These are phyloP conservation scores for Tulasnella sp. DNA, from an alignment of 768 basidiomycete genomes.

Conservation along the genomic window DNA sequence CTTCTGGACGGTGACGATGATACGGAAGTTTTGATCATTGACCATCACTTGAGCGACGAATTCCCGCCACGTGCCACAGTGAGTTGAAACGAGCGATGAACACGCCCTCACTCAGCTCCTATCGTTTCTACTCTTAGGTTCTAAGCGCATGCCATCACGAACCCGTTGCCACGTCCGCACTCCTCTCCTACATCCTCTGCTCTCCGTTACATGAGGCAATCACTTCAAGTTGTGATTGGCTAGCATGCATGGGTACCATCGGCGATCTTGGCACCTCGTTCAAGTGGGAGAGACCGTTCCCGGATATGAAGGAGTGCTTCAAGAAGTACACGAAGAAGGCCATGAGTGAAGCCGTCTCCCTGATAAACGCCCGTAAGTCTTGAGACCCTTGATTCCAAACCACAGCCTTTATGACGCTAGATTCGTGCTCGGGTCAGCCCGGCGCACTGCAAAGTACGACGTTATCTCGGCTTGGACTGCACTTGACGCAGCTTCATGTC, in stretches of 20 bases:
- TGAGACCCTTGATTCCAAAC: neutral
- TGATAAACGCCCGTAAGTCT: slow-evolving; percentile 33
- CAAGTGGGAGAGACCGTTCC: slow-evolving; percentile 25
- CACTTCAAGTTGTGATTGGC: slow-evolving; percentile 27
- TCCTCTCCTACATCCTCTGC: slow-evolving; percentile 36
- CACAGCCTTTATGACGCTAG: too few relatives aligned
- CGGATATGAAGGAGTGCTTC: slow-evolving; percentile 27
- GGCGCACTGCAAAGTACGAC: slow-evolving; percentile 5
- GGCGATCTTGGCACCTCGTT: slow-evolving; percentile 32
- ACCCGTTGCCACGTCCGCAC: slow-evolving; percentile 36
- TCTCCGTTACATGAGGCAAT: slow-evolving; percentile 28
- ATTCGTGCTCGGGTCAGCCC: too few relatives aligned
- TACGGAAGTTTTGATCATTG: slow-evolving; percentile 31
- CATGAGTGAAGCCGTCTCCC: slow-evolving; percentile 34
- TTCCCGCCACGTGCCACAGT: slow-evolving; percentile 32
- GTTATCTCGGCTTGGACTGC: slow-evolving; percentile 29
- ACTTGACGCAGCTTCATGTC: slow-evolving; percentile 25
- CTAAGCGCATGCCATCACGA: slow-evolving; percentile 33
- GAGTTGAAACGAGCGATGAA: neutral
- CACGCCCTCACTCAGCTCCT: too few relatives aligned
- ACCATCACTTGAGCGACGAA: slow-evolving; percentile 37
- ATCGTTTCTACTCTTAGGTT: neutral
- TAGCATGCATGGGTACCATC: slow-evolving; percentile 34
- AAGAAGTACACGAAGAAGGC: slow-evolving; percentile 33
- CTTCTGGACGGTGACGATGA: slow-evolving; percentile 21